Evolutionary conservation across 306 rosid genomes (phyloP).

Genomic region (Citrullus amarus): DNA sequence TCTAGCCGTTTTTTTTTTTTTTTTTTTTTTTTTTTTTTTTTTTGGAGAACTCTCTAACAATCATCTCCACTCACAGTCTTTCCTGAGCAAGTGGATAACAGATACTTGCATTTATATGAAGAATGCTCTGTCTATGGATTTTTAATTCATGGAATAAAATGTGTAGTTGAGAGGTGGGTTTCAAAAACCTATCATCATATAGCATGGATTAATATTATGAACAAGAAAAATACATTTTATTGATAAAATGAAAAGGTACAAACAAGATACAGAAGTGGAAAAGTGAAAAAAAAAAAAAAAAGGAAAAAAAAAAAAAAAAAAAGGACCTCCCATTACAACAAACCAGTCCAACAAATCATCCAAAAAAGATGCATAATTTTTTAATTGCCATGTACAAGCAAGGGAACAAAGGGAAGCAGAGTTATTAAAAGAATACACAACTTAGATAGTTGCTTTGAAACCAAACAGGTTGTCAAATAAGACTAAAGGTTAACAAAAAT

Average conservation of each 20-base stretch:
- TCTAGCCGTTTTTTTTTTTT: too few relatives aligned
- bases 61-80: not conserved
- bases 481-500: not conserved
- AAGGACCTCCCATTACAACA: not conserved
- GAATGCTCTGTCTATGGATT: not conserved
- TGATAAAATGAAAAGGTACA: not conserved
- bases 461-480: not conserved
- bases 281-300: too few relatives aligned
- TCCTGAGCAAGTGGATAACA: not conserved
- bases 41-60: not conserved
- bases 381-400: not conserved
- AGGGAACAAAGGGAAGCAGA: not conserved
- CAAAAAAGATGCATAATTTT: not conserved
- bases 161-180: not conserved
- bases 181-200: not conserved
- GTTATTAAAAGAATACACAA: not conserved
- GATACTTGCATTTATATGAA: not conserved
- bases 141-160: not conserved
- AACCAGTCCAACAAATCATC: not conserved
- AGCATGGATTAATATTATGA: not conserved
- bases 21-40: too few relatives aligned
- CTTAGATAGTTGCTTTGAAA: not conserved
- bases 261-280: not conserved
- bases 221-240: not conserved
- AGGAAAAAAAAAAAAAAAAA: too few relatives aligned